Evolutionary conservation across 331 rosid genomes (phyloP).

Genomic region (Prunus yedoensis): DNA sequence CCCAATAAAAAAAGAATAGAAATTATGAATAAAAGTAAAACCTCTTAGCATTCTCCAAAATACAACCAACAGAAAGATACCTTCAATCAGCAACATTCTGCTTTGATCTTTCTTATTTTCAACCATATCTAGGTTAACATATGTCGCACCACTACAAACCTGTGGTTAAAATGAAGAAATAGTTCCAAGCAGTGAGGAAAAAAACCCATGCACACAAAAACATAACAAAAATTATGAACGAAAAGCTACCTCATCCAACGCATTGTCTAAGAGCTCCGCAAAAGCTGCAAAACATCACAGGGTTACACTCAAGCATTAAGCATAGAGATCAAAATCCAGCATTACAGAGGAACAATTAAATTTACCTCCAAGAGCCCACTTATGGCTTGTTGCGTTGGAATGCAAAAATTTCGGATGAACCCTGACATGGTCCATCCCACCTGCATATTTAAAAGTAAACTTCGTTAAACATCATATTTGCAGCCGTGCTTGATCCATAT

Average conservation of each 20-base stretch:
- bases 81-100: constrained; percentile 84
- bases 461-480: neutral
- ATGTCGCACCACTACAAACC: constrained; percentile 89
- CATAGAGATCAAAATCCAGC: constrained; percentile 3
- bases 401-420: constrained; percentile 99
- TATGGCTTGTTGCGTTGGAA: constrained; percentile 97
- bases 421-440: constrained; percentile 93
- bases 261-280: constrained; percentile 92
- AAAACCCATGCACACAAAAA: neutral
- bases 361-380: constrained; percentile 99
- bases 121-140: constrained; percentile 77
- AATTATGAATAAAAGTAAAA: neutral
- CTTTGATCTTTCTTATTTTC: constrained; percentile 62
- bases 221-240: neutral
- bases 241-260: constrained; percentile 81
- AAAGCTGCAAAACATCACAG: constrained; percentile 65
- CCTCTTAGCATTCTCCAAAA: neutral
- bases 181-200: constrained; percentile 1
- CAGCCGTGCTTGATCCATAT: neutral
- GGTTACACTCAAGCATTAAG: neutral
- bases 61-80: constrained; percentile 32
- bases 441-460: constrained; percentile 40
- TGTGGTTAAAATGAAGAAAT: constrained; percentile 36
- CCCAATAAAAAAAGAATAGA: constrained; percentile 3
- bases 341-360: neutral